Evolutionary conservation across 805 yeast species (phyloP), one percentile per base, ranked within the genome.

Genomic region (Teunomyces gatunensis): DNA sequence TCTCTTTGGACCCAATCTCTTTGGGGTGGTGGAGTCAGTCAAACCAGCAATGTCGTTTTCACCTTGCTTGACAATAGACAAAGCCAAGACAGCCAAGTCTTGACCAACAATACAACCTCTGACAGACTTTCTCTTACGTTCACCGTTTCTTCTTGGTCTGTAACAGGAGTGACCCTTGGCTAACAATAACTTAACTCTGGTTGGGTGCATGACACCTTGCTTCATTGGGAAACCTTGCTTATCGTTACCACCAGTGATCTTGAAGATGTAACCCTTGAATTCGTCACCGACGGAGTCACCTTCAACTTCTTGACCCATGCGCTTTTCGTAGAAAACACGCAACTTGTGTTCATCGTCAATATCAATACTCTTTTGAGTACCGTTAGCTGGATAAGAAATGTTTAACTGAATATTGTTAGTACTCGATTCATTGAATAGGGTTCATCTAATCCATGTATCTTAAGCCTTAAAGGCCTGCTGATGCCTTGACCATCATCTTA

Each of bases 191-290:
- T 88, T 90, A 68, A 94, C 98, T 86, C 99, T 95, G 85, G 95
- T 90, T 80, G 99, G 98, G 83, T 89, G 94, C 85, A 94, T 81
- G 61, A 94, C 99, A 87, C 99, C 99, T 81, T 95, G 99, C 81
- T 91, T 94, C 99, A 95, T 94, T 81, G 99, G 98, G 97, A 94
- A 94, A 83, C 99, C 99, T 84, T 94, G 99, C 83, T 94, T 94
- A 83, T 94, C 99, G 87, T 94, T 94, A 86, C 99, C 99, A 75
- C 99, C 99, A 68, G 97, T 79, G 77, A 94, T 91, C 84, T 87
- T 95, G 88, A 94, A 91, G 73, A 89, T 77, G 90, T 94, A 94
- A 72, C 99, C 99, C 80, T 90, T 92, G 92, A 92, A 89, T 81
- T 95, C 99, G 70, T 94, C 98, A 72, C 96, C 96, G 68, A 94